Evolutionary conservation across 2,329 filamentous ascomycete species (phyloP).

Genomic region (Epichloe coenophiala): DNA sequence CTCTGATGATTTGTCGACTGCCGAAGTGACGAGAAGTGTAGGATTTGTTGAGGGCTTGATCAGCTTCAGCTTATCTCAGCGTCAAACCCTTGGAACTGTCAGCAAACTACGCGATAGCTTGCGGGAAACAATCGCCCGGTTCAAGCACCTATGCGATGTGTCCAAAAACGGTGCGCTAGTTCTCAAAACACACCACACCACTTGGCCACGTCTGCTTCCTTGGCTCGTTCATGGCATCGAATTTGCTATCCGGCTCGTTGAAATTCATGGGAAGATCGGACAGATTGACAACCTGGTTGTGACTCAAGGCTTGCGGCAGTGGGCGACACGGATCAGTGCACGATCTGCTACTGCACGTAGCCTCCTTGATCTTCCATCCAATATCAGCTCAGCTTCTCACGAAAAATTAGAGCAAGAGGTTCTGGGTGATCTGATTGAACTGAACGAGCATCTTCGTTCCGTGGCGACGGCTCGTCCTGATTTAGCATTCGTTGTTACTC

Average conservation of each 20-base stretch:
- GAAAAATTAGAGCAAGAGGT: conserved; percentile 21
- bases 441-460: conserved; percentile 28
- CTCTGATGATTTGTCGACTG: conserved; percentile 70
- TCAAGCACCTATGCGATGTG: conserved; percentile 22
- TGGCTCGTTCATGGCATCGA: conserved; percentile 62
- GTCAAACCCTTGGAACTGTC: conserved; percentile 31
- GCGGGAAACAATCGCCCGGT: conserved; percentile 20
- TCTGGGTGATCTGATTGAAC: conserved; percentile 20
- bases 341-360: conserved; percentile 27
- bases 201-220: conserved; percentile 16
- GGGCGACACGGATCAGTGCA: conserved; percentile 33
- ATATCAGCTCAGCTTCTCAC: conserved; percentile 30
- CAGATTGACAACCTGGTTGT: conserved; percentile 32
- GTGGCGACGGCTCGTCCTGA: conserved; percentile 33
- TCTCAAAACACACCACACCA: conserved; percentile 7
- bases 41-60: conserved; percentile 82
- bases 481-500: conserved; percentile 49
- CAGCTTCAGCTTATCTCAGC: conserved; percentile 48
- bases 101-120: conserved; percentile 26
- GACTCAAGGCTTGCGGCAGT: conserved; percentile 31
- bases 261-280: conserved; percentile 54
- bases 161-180: conserved; percentile 12
- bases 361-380: conserved; percentile 35
- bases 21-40: conserved; percentile 65
- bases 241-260: conserved; percentile 47